Conservation (phyloP, 148 eudicot species). For the Suaeda aralocaspica region DNA sequence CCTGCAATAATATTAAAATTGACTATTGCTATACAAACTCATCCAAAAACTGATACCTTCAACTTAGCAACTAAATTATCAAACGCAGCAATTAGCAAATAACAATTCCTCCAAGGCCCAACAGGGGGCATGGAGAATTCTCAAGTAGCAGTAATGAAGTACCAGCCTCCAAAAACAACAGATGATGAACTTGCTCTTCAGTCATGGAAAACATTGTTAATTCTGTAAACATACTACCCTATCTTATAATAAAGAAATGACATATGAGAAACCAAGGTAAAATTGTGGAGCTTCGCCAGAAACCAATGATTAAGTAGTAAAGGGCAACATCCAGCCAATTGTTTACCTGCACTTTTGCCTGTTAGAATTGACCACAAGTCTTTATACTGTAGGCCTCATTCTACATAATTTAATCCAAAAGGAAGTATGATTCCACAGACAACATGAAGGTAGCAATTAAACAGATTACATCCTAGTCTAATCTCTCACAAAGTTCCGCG, state of each 20-base stretch:
- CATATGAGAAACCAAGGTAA: neutral
- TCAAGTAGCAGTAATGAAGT: neutral
- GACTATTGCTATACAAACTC: too few species aligned
- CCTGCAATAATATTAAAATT: too few species aligned
- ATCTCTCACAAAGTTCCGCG: neutral
- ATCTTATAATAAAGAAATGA: too few species aligned
- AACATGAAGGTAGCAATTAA: neutral
- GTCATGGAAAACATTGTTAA: neutral
- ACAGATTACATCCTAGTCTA: slow-evolving; percentile 5
- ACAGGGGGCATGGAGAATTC: neutral
- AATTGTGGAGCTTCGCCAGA: neutral
- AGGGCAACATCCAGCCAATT: neutral
- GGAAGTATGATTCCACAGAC: neutral
- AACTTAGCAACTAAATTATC: neutral
- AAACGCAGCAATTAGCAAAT: neutral
- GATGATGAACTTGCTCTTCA: neutral
- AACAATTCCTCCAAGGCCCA: neutral
- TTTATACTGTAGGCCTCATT: neutral
- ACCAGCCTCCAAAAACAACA: neutral
- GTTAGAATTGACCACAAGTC: neutral
- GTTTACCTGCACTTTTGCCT: neutral
- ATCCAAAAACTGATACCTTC: neutral
- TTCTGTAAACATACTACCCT: neutral
- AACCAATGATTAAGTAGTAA: neutral
- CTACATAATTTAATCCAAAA: too few species aligned